phyloP scores from a whole-genome alignment of 2,329 filamentous ascomycete genomes.

The Reticulascus tulasneorum region DNA sequence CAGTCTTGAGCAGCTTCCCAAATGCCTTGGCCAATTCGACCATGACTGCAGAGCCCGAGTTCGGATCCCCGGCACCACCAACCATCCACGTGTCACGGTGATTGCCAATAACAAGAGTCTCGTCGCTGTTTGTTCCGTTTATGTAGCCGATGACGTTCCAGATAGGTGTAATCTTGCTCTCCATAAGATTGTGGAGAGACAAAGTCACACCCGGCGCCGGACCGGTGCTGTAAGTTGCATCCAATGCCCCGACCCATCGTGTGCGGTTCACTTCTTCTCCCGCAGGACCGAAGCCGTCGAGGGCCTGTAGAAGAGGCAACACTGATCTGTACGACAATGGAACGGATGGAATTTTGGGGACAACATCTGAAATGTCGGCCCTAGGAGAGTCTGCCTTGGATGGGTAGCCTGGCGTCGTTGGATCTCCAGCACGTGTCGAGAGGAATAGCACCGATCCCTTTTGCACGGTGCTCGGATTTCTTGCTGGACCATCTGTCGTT shows the following conservation, averaged over 20 bases:
- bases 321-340: slow-evolving; percentile 77
- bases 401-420: slow-evolving; percentile 79
- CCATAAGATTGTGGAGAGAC: slow-evolving; percentile 61
- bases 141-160: slow-evolving; percentile 80
- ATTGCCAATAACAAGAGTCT: slow-evolving; percentile 75
- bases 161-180: slow-evolving; percentile 65
- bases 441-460: slow-evolving; percentile 69
- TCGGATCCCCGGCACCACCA: slow-evolving; percentile 81
- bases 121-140: slow-evolving; percentile 70
- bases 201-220: slow-evolving; percentile 53
- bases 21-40: slow-evolving; percentile 73
- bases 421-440: slow-evolving; percentile 58
- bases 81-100: slow-evolving; percentile 81
- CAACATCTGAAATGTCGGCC: slow-evolving; percentile 55
- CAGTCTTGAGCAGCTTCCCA: slow-evolving; percentile 63
- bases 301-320: slow-evolving; percentile 69
- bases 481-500: slow-evolving; percentile 59
- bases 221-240: slow-evolving; percentile 38
- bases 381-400: slow-evolving; percentile 69
- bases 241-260: slow-evolving; percentile 52
- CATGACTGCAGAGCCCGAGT: slow-evolving; percentile 72
- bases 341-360: slow-evolving; percentile 73
- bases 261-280: slow-evolving; percentile 60
- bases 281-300: slow-evolving; percentile 71
- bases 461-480: slow-evolving; percentile 74